Evolutionary conservation across 225 moss, liverwort and hornwort genomes (phyloP), one percentile per base, ranked within the genome.

Genomic region (Sphagnum contortum): DNA sequence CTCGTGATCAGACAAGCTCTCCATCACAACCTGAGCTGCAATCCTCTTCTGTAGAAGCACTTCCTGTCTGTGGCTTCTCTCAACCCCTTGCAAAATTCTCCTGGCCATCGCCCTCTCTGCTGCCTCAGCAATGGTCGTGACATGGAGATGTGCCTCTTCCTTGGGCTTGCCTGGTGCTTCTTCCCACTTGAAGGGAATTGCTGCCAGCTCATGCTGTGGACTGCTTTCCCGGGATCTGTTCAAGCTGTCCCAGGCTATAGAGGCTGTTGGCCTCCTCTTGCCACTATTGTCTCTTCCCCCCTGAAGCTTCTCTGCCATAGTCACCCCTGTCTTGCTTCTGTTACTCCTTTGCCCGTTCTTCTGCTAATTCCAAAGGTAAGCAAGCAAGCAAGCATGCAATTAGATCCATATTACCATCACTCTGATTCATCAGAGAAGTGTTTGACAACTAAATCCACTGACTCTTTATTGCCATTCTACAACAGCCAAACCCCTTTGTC

Each of bases 101-200:
- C 73, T 73, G 46, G 73, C 77, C 73, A 73, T 70, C 2, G 77
- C 73, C 55, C 77, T 66, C 70, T 77, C 77, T 8, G 77, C 77
- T 12, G 77, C 77, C 1, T 66, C 73, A 13, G 73, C 73, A 7
- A 77, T 68, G 47, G 81, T 76, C 29, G 29, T 29, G 29, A 29
- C 29, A 29, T 29, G 29, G 29, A 29, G 29, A 29, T 29, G 29
- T 29, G 29, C 29, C 29, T 29, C 29, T 29, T 29, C 29, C 70
- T 81, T 83, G 47, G 94, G 91, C 66, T 89, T 94, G 2, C 94
- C 94, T 2, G 94, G 94, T 2, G 89, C 89, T 57, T 91, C 94
- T 69, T 94, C 94, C 94, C 94, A 94, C 45, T 89, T 80, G 64
- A 94, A 94, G 2, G 94, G 94, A 64, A 94, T 74, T 5, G 94